phyloP scores from a whole-genome alignment of 805 yeast species.

The Nakazawaea molendinolei region DNA sequence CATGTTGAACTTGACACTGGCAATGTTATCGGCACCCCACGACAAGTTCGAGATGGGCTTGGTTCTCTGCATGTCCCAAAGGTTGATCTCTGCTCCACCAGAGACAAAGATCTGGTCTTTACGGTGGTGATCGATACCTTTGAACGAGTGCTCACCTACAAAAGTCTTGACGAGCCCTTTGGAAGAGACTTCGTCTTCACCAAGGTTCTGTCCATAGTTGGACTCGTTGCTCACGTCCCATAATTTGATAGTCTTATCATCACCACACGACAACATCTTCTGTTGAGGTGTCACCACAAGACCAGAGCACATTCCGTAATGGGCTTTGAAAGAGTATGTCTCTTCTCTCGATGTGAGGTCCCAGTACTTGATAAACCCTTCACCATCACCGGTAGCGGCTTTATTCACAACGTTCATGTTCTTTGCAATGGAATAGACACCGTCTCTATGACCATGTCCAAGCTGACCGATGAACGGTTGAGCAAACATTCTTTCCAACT shows the following conservation, averaged over 20 bases:
- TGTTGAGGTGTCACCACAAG: slow-evolving; percentile 56
- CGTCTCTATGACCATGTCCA: slow-evolving; percentile 94
- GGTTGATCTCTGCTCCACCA: slow-evolving; percentile 81
- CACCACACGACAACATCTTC: slow-evolving; percentile 76
- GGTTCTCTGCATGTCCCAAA: slow-evolving; percentile 87
- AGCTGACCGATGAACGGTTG: slow-evolving; percentile 94
- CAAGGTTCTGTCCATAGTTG: slow-evolving; percentile 13
- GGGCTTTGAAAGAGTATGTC: slow-evolving; percentile 74
- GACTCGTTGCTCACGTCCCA: slow-evolving; percentile 67
- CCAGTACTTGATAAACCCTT: slow-evolving; percentile 94
- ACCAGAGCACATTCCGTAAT: slow-evolving; percentile 85
- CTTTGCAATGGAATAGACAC: slow-evolving; percentile 82
- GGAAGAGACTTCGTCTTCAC: slow-evolving; percentile 23
- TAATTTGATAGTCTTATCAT: slow-evolving; percentile 80
- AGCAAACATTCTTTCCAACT: slow-evolving; percentile 93
- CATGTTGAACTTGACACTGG: slow-evolving; percentile 76
- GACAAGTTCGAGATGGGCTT: slow-evolving; percentile 71
- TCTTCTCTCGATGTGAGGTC: slow-evolving; percentile 77
- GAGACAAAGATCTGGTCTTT: slow-evolving; percentile 73
- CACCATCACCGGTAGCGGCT: slow-evolving; percentile 90
- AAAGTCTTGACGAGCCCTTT: slow-evolving; percentile 71
- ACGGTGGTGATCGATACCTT: slow-evolving; percentile 81
- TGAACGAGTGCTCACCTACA: slow-evolving; percentile 78
- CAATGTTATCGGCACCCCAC: slow-evolving; percentile 96
- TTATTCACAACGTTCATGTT: slow-evolving; percentile 63